Base-by-base conservation (phyloP, 805 yeast genomes). In the Torulaspora maleeae region DNA sequence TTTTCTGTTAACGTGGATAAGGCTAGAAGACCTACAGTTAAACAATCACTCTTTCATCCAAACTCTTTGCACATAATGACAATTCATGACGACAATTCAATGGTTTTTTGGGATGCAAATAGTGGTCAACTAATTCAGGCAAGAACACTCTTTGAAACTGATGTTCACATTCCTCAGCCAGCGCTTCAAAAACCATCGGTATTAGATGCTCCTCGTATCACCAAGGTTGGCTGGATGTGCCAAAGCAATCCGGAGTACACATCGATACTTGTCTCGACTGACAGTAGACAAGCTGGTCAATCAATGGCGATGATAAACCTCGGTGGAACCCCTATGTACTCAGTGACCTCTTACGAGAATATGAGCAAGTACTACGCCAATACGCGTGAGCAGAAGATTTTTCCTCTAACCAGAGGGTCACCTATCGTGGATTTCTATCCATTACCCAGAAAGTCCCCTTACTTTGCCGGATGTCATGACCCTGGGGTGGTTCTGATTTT, bases 91-190 rank as follows among this genome's bases (percentile, higher is more conserved):
- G 96, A 90, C 58, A 91, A 91, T 43, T 77, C 95, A 0, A 58
- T 93, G 29, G 95, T 80, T 1, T 93, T 93, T 59, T 93, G 98
- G 97, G 99, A 93, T 64, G 84, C 87, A 1, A 74, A 80, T 27
- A 81, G 81, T 29, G 96, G 95, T 0, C 77, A 78, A 12, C 66
- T 80, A 36, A 70, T 93, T 11, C 81, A 81, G 43, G 93, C 96
- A 1, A 75, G 97, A 53, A 76, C 86, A 1, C 49, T 83, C 4
- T 75, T 76, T 49, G 95, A 86, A 41, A 71, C 79, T 2, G 76
- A 79, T 44, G 77, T 88, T 7, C 82, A 86, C 56, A 59, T 65
- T 16, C 81, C 83, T 3, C 71, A 57, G 48, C 45, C 47, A 10
- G 48, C 45, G 7, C 16, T 52, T 42, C 27, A 47, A 17, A 55